Evolutionary conservation across 768 basidiomycete species (phyloP), one percentile per base, ranked within the genome.

Genomic region (Termitomyces sp.): DNA sequence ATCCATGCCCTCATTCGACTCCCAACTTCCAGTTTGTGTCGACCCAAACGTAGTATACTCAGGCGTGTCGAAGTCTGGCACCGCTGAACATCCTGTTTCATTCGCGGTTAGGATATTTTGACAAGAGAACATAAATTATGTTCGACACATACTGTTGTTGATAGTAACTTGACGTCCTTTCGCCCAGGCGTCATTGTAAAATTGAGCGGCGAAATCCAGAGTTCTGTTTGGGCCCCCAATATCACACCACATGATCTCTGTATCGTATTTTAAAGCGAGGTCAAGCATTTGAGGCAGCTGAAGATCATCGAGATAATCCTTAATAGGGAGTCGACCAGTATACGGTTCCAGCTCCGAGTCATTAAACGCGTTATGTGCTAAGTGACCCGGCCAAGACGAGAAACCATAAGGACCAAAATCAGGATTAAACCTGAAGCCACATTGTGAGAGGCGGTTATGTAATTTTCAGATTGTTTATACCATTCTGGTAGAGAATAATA

Each of bases 221-320:
- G 75, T 79, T 41, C 68, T 77, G 60, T 81, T 79, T 0, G 78
- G 73, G 10, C 79, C 79, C 13, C 78, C 83, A 9, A 83, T 83
- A 60, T 84, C 82, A 55, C 83, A 83, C 82, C 82, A 82, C 81
- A 84, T 83, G 54, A 85, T 81, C 60, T 83, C 81, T 3, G 76
- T 74, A 36, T 72, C 81, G 39, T 81, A 81, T 20, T 71, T 72
- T n/a, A 69, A 60, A 0, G 76, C 76, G 10, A 83, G 70, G 16
- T 76, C 76, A 6, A 76, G 44, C 81, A 83, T 83, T 26, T 84
- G 82, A 2, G 76, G 78, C 41, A 76, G 66, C 62, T 77, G 81
- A 29, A 81, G 58, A 60, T 85, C 81, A 9, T 76, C 69, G 18
- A 85, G 24, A 50, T 81, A 85, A 61, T 85, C 81, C 0, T 68